A percentile compares a stretch with the other conserved stretches of the same genome.
Conservation (phyloP, 257 asterid species). For the Osmanthus fragrans region DNA sequence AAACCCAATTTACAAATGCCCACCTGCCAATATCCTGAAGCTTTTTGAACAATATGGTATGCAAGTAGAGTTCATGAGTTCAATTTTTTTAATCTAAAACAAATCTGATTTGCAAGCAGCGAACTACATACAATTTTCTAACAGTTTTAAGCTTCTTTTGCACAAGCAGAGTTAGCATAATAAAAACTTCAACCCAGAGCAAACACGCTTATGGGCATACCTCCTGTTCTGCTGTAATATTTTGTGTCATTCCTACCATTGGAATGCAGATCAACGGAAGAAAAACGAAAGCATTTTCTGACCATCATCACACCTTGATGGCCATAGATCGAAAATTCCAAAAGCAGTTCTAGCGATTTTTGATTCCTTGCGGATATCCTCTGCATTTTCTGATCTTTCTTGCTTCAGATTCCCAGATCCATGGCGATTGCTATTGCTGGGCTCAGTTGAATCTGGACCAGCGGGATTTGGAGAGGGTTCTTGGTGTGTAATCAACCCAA, state of each 20-base stretch:
- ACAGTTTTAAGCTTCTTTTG: no score
- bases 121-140: no score
- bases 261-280: constrained; percentile 35
- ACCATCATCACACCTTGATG: constrained; percentile 37
- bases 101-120: no score
- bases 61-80: no score
- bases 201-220: constrained; percentile 13
- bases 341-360: constrained; percentile 33
- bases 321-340: constrained; percentile 48
- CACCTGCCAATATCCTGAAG: no score
- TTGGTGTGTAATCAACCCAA: constrained; percentile 36
- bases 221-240: constrained; percentile 28
- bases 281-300: constrained; percentile 52
- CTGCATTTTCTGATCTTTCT: constrained; percentile 38
- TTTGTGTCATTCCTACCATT: constrained; percentile 25
- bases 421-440: constrained; percentile 26
- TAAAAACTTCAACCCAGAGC: neutral
- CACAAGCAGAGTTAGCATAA: neutral
- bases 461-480: constrained; percentile 26
- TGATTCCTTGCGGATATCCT: constrained; percentile 33
- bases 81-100: no score
- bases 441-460: constrained; percentile 25
- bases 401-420: constrained; percentile 45
- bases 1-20: no score
- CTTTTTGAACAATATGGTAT: no score